Conservation (phyloP, 2,329 filamentous ascomycete species). For the Ilyonectria robusta region DNA sequence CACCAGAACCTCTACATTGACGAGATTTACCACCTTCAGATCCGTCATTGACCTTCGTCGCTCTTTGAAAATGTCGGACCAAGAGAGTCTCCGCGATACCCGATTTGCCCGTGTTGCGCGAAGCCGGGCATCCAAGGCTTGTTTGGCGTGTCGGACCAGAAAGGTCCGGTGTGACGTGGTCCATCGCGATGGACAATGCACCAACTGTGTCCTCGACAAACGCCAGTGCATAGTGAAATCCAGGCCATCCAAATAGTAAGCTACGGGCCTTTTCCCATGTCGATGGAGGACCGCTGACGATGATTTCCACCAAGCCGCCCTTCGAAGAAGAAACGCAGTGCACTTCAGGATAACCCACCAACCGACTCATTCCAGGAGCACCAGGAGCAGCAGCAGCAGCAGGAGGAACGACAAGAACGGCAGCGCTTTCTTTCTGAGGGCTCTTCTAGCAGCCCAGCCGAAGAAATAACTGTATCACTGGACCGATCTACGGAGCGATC, state of each 20-base stretch:
- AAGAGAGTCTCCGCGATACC: neutral
- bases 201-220: conserved; percentile 33
- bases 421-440: neutral
- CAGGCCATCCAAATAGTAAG: conserved; percentile 32
- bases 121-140: conserved; percentile 32
- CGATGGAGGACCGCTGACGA: neutral
- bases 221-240: conserved; percentile 29
- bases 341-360: neutral
- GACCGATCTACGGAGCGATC: conserved; percentile 20
- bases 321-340: conserved; percentile 2
- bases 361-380: neutral
- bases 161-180: conserved; percentile 36
- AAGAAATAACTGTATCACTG: neutral
- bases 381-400: neutral
- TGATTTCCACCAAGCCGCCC: conserved; percentile 3
- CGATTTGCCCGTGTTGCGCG: conserved; percentile 1
- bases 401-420: too few relatives aligned
- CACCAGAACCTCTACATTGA: neutral
- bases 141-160: conserved; percentile 26
- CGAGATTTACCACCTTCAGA: neutral
- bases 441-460: neutral
- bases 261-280: neutral
- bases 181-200: conserved; percentile 27
- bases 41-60: neutral
- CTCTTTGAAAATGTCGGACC: conserved; percentile 11